Conservation (phyloP, 345 rosid genomes). For the Brassica carinata region DNA sequence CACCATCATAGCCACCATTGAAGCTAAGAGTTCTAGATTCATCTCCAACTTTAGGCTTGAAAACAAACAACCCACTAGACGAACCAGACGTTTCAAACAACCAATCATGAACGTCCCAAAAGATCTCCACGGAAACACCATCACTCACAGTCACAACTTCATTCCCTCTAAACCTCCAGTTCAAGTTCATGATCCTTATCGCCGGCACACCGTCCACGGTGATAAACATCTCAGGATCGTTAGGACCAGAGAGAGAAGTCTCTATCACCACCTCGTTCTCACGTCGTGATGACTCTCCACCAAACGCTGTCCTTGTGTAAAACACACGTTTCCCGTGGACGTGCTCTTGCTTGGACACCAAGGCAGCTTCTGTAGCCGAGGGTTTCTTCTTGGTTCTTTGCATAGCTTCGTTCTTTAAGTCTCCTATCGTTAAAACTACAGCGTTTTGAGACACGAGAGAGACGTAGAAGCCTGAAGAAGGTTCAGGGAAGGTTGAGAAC, state of each 20-base stretch:
- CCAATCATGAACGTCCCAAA: slow-evolving; percentile 86
- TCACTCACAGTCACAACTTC: slow-evolving; percentile 55
- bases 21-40: slow-evolving; percentile 26
- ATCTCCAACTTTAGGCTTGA: slow-evolving; percentile 42
- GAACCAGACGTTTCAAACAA: slow-evolving; percentile 48
- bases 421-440: slow-evolving; percentile 57
- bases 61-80: slow-evolving; percentile 58
- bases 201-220: slow-evolving; percentile 54
- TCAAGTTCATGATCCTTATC: slow-evolving; percentile 57
- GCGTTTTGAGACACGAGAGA: slow-evolving; percentile 53
- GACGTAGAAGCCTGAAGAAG: slow-evolving; percentile 62
- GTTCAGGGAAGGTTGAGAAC: slow-evolving; percentile 61
- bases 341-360: slow-evolving; percentile 70
- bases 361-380: slow-evolving; percentile 46
- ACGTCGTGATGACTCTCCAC: slow-evolving; percentile 23
- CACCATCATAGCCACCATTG: slow-evolving; percentile 20
- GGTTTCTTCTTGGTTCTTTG: slow-evolving; percentile 60
- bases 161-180: slow-evolving; percentile 81
- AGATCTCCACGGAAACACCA: slow-evolving; percentile 48
- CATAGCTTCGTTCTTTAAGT: slow-evolving; percentile 55
- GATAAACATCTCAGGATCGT: slow-evolving; percentile 78
- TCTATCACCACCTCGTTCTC: slow-evolving; percentile 69
- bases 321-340: slow-evolving; percentile 65
- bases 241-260: slow-evolving; percentile 52
- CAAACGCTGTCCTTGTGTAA: slow-evolving; percentile 54